phyloP scores from a whole-genome alignment of 306 rosid genomes.

The Cicer bijugum region DNA sequence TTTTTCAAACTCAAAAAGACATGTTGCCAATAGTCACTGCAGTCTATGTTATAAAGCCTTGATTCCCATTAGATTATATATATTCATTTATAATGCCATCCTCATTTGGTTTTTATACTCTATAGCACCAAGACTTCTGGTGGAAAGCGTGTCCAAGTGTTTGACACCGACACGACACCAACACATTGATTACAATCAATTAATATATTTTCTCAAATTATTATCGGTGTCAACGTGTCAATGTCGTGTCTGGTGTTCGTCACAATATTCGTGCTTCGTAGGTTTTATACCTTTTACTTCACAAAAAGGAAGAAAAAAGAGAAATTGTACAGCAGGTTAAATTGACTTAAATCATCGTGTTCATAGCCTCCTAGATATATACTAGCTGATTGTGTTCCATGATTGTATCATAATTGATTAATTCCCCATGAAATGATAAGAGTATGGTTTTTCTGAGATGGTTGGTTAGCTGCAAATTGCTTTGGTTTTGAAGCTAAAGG shows the following conservation, averaged over 20 bases:
- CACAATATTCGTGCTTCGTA: too few species aligned
- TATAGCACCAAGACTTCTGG: too few species aligned
- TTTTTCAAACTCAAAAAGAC: constrained; percentile 70
- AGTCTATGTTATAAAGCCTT: constrained; percentile 5
- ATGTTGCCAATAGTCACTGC: constrained; percentile 44
- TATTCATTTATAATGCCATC: constrained; percentile 11
- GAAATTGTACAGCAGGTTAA: background rate
- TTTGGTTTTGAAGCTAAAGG: too few species aligned
- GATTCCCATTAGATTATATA: constrained; percentile 18
- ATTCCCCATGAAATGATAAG: background rate
- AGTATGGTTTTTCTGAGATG: background rate
- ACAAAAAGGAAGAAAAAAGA: background rate
- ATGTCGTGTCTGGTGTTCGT: too few species aligned
- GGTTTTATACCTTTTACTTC: too few species aligned
- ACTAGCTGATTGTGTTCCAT: background rate
- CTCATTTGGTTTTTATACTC: background rate
- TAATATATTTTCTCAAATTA: too few species aligned
- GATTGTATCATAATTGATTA: background rate
- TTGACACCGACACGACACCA: too few species aligned
- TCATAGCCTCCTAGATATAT: background rate
- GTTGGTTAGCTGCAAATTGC: too few species aligned
- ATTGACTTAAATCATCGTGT: background rate
- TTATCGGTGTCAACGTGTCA: too few species aligned
- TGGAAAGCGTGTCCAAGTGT: too few species aligned
- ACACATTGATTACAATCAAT: too few species aligned